Evolutionary conservation across 2,329 filamentous ascomycete species (phyloP).

Genomic region (Fusarium napiforme): DNA sequence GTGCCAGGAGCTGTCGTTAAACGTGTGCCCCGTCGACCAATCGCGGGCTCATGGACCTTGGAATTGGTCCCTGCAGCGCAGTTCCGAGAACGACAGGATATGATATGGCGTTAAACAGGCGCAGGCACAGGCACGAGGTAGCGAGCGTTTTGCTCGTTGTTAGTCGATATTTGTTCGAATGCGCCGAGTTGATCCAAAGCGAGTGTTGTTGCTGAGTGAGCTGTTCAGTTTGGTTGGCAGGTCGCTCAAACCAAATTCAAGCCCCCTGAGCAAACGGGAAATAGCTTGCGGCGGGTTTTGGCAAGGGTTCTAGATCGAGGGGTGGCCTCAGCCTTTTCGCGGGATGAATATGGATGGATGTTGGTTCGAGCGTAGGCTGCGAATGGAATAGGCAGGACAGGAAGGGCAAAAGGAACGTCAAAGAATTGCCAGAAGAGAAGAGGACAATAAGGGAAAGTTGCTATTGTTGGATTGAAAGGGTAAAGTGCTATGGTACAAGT

Average conservation of each 20-base stretch:
- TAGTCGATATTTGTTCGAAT: constrained; percentile 7
- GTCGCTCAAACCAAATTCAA: constrained; percentile 29
- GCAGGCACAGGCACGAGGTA: not conserved
- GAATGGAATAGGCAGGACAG: constrained; percentile 7
- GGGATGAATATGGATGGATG: constrained; percentile 27
- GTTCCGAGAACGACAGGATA: not conserved
- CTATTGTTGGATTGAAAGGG: constrained; percentile 15
- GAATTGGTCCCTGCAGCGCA: constrained; percentile 23
- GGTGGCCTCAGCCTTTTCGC: constrained; percentile 45
- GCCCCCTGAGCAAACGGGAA: constrained; percentile 49
- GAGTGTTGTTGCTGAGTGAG: constrained; percentile 31
- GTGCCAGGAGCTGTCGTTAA: constrained; percentile 37
- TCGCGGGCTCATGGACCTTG: constrained; percentile 43
- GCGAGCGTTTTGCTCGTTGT: not conserved
- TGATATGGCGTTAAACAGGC: not conserved
- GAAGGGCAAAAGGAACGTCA: not conserved
- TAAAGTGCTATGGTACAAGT: not conserved
- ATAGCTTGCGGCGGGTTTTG: constrained; percentile 39
- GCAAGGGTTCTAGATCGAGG: constrained; percentile 47
- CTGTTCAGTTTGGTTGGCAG: constrained; percentile 39
- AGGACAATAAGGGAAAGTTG: constrained; percentile 7
- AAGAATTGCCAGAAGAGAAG: constrained; percentile 1
- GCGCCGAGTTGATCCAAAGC: constrained; percentile 6
- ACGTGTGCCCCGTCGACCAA: constrained; percentile 41
- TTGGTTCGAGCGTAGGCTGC: constrained; percentile 3